These are phyloP conservation scores for Picea engelmannii DNA, from an alignment of 83 land plant species.

Conservation along the genomic window DNA sequence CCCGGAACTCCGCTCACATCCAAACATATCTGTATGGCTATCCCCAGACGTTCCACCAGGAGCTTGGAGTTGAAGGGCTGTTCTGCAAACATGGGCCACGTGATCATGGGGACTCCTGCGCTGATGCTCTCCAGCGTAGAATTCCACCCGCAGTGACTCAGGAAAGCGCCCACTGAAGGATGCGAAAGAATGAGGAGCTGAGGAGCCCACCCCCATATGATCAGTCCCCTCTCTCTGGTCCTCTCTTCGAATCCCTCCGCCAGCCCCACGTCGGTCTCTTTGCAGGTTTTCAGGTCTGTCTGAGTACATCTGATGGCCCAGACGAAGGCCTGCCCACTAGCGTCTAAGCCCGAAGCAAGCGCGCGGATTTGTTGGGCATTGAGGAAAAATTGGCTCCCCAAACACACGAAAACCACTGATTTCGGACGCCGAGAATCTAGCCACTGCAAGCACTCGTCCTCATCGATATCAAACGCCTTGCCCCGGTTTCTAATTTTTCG, in stretches of 20 bases:
- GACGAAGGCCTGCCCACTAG: not conserved
- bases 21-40: not conserved
- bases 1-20: not conserved
- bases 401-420: not conserved
- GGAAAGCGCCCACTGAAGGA: not conserved
- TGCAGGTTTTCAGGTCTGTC: not conserved
- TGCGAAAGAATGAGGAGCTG: slow-evolving; percentile 12
- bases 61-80: not conserved
- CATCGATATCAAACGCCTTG: not conserved
- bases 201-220: not conserved
- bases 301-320: not conserved
- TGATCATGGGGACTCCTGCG: not conserved
- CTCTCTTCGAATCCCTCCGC: not conserved
- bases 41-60: not conserved
- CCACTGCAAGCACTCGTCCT: no score
- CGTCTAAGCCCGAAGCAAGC: not conserved
- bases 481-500: not conserved
- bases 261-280: not conserved
- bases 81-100: slow-evolving; percentile 10
- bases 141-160: slow-evolving; percentile 15
- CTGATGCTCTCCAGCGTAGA: slow-evolving; percentile 4
- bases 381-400: not conserved
- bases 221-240: not conserved
- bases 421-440: not conserved
- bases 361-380: not conserved